Conservation (phyloP, 1,284 basidiomycete genomes). For the Dichomitus squalens region DNA sequence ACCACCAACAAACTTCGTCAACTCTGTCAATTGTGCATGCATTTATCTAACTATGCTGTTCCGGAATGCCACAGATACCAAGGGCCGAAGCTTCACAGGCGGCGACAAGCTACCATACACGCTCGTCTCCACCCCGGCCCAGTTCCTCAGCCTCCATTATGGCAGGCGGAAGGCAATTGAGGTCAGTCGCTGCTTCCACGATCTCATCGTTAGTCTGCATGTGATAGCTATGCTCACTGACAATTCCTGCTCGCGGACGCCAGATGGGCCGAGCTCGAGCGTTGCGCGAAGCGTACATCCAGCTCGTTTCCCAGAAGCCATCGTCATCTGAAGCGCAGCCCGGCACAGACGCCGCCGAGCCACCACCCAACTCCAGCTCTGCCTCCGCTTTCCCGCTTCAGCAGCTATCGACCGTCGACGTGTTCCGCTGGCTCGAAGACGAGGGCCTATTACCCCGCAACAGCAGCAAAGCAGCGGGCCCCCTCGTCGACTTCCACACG, state of each 20-base stretch:
- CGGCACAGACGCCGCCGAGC: neutral
- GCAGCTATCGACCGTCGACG: constrained; percentile 52
- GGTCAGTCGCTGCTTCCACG: constrained; percentile 43
- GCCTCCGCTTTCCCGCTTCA: constrained; percentile 16
- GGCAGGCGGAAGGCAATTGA: constrained; percentile 74
- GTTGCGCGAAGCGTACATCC: constrained; percentile 49
- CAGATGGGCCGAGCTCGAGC: constrained; percentile 67
- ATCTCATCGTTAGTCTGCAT: neutral
- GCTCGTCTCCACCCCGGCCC: constrained; percentile 46
- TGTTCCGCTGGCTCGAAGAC: constrained; percentile 61
- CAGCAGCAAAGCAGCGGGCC: neutral
- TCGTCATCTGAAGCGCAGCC: neutral
- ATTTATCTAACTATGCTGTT: neutral
- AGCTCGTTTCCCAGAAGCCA: constrained; percentile 28
- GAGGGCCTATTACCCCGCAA: constrained; percentile 51
- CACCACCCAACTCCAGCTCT: neutral
- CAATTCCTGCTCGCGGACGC: no score
- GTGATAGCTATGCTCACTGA: neutral
- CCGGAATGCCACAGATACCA: no score
- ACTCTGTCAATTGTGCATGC: neutral
- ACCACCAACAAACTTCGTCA: no score
- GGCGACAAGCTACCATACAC: constrained; percentile 48
- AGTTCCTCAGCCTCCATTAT: constrained; percentile 48
- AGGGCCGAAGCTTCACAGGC: constrained; percentile 35
- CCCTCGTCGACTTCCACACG: neutral